phyloP scores from a whole-genome alignment of 441 rosid genomes.

The Populus hybrid region DNA sequence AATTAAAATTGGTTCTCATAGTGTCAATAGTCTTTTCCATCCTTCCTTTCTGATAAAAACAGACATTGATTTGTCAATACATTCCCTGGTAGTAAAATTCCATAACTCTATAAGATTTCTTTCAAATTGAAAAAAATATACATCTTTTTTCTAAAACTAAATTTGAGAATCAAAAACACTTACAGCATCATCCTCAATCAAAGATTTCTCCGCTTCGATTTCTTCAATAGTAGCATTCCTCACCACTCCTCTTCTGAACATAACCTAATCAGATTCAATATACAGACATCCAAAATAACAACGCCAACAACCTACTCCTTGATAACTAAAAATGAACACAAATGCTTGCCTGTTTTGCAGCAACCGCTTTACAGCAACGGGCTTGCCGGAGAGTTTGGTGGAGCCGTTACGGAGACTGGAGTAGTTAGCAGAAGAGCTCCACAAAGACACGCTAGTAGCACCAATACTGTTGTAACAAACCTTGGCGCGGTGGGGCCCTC shows the following conservation, averaged over 20 bases:
- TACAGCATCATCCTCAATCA: conserved; percentile 70
- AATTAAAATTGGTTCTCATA: conserved; percentile 45
- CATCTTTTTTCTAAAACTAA: not conserved
- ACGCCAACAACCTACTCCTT: not conserved
- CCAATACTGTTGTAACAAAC: conserved; percentile 14
- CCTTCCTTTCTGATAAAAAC: conserved; percentile 55
- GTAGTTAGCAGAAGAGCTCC: conserved; percentile 37
- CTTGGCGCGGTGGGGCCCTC: not conserved
- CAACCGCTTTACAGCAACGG: conserved; percentile 12
- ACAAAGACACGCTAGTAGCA: conserved; percentile 18
- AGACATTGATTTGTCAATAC: not conserved
- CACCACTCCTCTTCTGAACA: conserved; percentile 40
- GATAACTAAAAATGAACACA: not conserved
- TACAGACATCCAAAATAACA: not conserved
- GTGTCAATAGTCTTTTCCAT: conserved; percentile 89
- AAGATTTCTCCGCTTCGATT: conserved; percentile 69
- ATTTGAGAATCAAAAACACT: conserved; percentile 18
- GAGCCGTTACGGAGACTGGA: conserved; percentile 24
- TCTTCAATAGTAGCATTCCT: conserved; percentile 76
- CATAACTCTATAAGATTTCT: conserved; percentile 47
- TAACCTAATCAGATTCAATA: not conserved
- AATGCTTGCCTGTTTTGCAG: conserved; percentile 17
- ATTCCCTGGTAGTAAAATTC: conserved; percentile 36
- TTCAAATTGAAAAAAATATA: not conserved
- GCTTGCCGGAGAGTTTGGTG: conserved; percentile 27